These are phyloP conservation scores for Saturnispora quitensis DNA, from an alignment of 805 yeast genomes.

Conservation along the genomic window DNA sequence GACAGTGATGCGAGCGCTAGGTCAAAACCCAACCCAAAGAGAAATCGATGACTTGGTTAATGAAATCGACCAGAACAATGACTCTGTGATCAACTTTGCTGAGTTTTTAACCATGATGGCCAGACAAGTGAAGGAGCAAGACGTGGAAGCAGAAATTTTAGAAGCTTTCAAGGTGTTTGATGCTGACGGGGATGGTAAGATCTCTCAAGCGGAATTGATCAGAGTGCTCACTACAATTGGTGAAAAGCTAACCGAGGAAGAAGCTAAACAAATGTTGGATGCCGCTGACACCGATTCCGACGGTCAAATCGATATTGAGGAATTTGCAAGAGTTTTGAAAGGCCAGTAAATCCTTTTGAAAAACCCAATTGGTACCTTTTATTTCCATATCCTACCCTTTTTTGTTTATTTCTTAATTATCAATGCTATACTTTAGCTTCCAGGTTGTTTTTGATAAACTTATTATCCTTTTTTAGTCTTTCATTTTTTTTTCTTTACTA, in stretches of 20 bases:
- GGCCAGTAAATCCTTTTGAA: conserved; percentile 43
- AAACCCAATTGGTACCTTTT: background rate
- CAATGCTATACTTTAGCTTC: background rate
- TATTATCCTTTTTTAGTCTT: background rate
- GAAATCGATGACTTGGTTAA: conserved; percentile 95
- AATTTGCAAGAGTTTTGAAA: conserved; percentile 81
- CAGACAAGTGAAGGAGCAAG: conserved; percentile 91
- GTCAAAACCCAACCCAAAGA: conserved; percentile 93
- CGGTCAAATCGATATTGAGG: conserved; percentile 95
- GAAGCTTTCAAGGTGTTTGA: conserved; percentile 99
- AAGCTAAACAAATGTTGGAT: conserved; percentile 93
- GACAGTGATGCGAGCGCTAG: conserved; percentile 98
- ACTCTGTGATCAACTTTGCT: conserved; percentile 77
- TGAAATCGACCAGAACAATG: conserved; percentile 93
- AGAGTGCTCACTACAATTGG: conserved; percentile 97
- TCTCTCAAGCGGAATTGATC: conserved; percentile 91
- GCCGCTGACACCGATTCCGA: conserved; percentile 95
- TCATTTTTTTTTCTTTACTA: background rate
- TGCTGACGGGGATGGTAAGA: conserved; percentile 92
- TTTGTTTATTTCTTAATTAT: background rate
- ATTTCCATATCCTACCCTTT: background rate
- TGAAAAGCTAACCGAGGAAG: conserved; percentile 92
- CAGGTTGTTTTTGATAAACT: background rate
- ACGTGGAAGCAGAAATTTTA: conserved; percentile 91
- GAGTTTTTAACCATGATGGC: conserved; percentile 84